Conservation (phyloP, 768 basidiomycete species). For the Fomitopsis serialis region DNA sequence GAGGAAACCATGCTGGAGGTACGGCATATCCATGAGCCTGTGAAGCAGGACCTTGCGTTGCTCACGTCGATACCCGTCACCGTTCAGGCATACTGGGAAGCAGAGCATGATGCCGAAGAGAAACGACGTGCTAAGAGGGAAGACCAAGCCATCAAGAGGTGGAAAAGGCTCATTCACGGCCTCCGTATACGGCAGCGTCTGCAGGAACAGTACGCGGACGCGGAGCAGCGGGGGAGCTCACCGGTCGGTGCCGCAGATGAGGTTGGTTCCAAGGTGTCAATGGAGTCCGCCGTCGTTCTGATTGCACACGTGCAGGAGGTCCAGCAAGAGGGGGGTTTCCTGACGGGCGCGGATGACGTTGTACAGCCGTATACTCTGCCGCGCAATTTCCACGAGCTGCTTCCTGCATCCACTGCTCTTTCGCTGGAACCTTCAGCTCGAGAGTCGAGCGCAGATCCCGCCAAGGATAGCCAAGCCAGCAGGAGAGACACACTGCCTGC, state of each 20-base stretch:
- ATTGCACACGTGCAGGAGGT: slow-evolving; percentile 5
- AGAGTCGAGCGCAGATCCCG: not conserved
- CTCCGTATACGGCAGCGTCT: slow-evolving; percentile 81
- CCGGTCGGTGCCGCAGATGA: slow-evolving; percentile 2
- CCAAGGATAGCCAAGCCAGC: not conserved
- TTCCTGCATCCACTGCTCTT: slow-evolving; percentile 7
- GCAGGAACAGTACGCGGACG: slow-evolving; percentile 64
- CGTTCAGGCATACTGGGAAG: slow-evolving; percentile 76
- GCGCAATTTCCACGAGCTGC: slow-evolving; percentile 36
- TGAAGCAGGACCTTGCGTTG: not conserved
- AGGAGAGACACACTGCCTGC: not conserved
- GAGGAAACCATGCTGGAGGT: slow-evolving; percentile 71
- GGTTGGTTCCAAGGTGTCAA: slow-evolving; percentile 1
- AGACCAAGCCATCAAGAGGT: slow-evolving; percentile 80
- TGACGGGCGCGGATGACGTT: slow-evolving; percentile 65
- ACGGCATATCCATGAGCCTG: not conserved
- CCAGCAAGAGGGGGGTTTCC: slow-evolving; percentile 47
- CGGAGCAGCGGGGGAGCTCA: slow-evolving; percentile 2
- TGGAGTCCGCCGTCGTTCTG: not conserved
- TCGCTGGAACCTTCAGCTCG: not conserved
- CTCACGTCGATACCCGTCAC: not conserved
- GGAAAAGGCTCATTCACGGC: slow-evolving; percentile 85
- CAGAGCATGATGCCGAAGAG: slow-evolving; percentile 71
- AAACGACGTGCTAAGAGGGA: slow-evolving; percentile 70
- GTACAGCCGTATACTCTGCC: slow-evolving; percentile 72